phyloP scores from a whole-genome alignment of 768 basidiomycete species.

The Pulveroboletus sp. region DNA sequence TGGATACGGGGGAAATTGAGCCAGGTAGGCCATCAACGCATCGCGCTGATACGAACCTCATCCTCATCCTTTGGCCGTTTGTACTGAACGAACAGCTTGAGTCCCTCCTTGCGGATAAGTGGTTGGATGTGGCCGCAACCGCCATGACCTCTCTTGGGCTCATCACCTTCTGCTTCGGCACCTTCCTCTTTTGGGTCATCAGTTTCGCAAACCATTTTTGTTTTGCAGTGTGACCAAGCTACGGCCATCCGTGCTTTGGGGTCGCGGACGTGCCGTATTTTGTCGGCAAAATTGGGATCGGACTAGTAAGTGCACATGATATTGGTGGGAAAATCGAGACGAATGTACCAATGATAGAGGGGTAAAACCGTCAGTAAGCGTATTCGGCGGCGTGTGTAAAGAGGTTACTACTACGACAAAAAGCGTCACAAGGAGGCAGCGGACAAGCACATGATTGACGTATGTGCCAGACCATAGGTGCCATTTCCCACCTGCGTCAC shows the following conservation, averaged over 20 bases:
- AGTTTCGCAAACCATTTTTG: conserved; percentile 84
- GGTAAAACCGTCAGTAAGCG: conserved; percentile 59
- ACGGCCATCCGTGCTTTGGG: conserved; percentile 84
- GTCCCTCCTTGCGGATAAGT: conserved; percentile 85
- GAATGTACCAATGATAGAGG: conserved; percentile 41
- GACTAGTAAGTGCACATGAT: conserved; percentile 48
- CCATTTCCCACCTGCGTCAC: conserved; percentile 60
- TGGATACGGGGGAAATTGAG: conserved; percentile 9
- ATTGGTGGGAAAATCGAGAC: conserved; percentile 23
- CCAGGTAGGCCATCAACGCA: not conserved
- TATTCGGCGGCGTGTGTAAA: conserved; percentile 29
- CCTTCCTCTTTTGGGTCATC: conserved; percentile 88
- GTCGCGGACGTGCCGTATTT: conserved; percentile 83
- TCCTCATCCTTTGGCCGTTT: conserved; percentile 94
- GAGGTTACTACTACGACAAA: conserved; percentile 26
- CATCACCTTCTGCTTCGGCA: conserved; percentile 59
- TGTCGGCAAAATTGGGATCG: conserved; percentile 81
- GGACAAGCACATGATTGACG: conserved; percentile 45
- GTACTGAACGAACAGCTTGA: conserved; percentile 93
- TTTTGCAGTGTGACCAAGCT: conserved; percentile 85
- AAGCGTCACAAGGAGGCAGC: conserved; percentile 61
- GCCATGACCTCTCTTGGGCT: conserved; percentile 89
- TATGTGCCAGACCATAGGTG: conserved; percentile 57
- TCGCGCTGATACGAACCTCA: conserved; percentile 60
- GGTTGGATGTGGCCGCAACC: conserved; percentile 96